These are phyloP conservation scores for Macrolepiota fuliginosa DNA, from an alignment of 768 basidiomycete genomes.

Conservation along the genomic window DNA sequence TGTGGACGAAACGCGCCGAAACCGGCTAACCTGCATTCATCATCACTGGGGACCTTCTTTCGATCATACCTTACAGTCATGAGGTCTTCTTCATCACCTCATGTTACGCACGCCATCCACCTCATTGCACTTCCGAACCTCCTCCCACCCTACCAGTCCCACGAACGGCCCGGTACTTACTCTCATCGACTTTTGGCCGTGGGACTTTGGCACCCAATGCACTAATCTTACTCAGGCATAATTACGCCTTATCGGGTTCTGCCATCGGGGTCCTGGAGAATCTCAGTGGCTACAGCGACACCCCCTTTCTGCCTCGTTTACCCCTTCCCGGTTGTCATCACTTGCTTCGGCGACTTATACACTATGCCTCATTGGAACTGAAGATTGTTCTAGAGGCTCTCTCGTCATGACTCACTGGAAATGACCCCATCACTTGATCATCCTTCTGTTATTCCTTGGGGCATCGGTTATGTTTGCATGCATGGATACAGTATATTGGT, in stretches of 20 bases:
- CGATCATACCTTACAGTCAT: constrained; percentile 4
- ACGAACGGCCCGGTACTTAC: not conserved
- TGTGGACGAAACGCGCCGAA: not conserved
- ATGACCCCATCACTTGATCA: not conserved
- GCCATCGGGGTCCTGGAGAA: not conserved
- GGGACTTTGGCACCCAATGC: not conserved
- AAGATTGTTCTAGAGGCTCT: not conserved
- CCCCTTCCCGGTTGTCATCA: not conserved
- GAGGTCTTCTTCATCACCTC: constrained; percentile 6
- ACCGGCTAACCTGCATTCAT: not conserved
- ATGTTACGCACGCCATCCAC: not conserved
- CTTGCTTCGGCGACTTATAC: not conserved
- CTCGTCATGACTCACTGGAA: not conserved
- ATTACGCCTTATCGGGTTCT: constrained; percentile 5
- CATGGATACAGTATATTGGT: not conserved
- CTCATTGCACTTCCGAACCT: not conserved
- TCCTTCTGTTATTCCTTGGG: not conserved
- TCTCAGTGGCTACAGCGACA: not conserved
- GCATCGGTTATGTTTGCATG: no score
- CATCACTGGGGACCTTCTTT: not conserved
- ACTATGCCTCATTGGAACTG: constrained; percentile 2
- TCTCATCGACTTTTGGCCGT: not conserved
- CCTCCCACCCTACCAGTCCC: not conserved
- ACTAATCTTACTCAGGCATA: not conserved
- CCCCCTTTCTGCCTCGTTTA: constrained; percentile 1